Percentiles rank a stretch among this genome's conserved stretches.
These are phyloP conservation scores for Agrocybe praecox DNA, from an alignment of 768 basidiomycete species.

Conservation along the genomic window DNA sequence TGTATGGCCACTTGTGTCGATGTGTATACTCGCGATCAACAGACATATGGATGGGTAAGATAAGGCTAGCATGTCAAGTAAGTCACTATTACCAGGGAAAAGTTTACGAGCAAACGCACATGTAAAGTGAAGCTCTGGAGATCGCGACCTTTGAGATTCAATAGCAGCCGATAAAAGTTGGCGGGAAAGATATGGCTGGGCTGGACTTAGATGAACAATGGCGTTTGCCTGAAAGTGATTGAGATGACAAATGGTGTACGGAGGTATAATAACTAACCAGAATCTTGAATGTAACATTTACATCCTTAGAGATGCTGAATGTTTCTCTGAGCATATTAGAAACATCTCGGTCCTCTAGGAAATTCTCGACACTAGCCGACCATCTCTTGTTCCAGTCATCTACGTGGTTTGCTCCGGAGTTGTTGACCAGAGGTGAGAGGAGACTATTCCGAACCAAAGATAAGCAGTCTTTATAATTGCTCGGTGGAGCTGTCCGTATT, in stretches of 20 bases:
- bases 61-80: conserved; percentile 45
- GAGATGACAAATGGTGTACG: background rate
- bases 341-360: conserved; percentile 53
- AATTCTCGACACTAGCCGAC: conserved; percentile 55
- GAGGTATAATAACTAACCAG: conserved; percentile 47
- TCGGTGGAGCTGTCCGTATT: conserved; percentile 71
- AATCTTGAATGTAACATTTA: conserved; percentile 57
- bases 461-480: conserved; percentile 50
- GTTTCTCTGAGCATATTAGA: conserved; percentile 54
- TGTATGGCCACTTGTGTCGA: conserved; percentile 73
- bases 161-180: conserved; percentile 44
- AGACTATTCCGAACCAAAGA: conserved; percentile 51
- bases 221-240: conserved; percentile 38
- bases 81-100: background rate
- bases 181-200: conserved; percentile 55
- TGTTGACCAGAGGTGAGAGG: conserved; percentile 24
- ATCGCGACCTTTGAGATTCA: conserved; percentile 57
- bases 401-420: conserved; percentile 14
- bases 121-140: conserved; percentile 51
- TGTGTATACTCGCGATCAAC: conserved; percentile 83
- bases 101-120: conserved; percentile 38
- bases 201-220: conserved; percentile 47
- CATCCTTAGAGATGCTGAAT: conserved; percentile 61
- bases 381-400: conserved; percentile 69
- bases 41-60: conserved; percentile 82